Evolutionary conservation across 2,329 filamentous ascomycete species (phyloP), one percentile per base, ranked within the genome.

Genomic region (Sporothrix luriei): DNA sequence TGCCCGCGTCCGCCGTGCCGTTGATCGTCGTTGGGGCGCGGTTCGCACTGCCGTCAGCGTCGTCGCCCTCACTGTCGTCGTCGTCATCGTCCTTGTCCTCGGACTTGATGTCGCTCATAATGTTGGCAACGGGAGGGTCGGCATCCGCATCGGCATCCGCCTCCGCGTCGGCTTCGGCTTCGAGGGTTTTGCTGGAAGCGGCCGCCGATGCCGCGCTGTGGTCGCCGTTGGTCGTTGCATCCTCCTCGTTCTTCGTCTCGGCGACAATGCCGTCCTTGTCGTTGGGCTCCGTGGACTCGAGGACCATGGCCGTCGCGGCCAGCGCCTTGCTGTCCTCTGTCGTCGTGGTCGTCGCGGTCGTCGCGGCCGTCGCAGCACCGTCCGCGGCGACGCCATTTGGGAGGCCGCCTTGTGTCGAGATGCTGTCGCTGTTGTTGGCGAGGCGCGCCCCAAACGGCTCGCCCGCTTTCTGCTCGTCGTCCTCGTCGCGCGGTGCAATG

Each of bases 401-500:
- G 11, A 65, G 46, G 19, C 46, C 46, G 14, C 62, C 62, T 11
- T 65, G 26, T 16, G 66, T 65, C 21, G 43, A 69, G 51, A 52
- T 43, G 16, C 62, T 65, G 62, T 51, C 19, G 62, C 62, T 46
- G 26, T 65, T 51, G 62, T 65, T 51, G 62, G 62, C 62, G 43
- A 79, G 74, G 14, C 75, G 74, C 55, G 76, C 75, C 38, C 73
- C 78, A 3, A 78, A 75, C 13, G 74, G 71, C 24, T 79, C 77
- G 2, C 75, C 75, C 6, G 78, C 72, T 70, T 82, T 83, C 4
- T 74, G 73, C 38, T 82, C 81, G 13, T 87, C 86, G 7, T 90
- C 88, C 26, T 93, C 93, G 72, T 96, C 93, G 48, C 94, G 88
- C 5, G 91, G 93, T 14, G 94, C 94, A 68, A 98, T 92, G 1